Base-by-base conservation (phyloP, 1,139 yeast genomes). In the Diutina ranongensis region DNA sequence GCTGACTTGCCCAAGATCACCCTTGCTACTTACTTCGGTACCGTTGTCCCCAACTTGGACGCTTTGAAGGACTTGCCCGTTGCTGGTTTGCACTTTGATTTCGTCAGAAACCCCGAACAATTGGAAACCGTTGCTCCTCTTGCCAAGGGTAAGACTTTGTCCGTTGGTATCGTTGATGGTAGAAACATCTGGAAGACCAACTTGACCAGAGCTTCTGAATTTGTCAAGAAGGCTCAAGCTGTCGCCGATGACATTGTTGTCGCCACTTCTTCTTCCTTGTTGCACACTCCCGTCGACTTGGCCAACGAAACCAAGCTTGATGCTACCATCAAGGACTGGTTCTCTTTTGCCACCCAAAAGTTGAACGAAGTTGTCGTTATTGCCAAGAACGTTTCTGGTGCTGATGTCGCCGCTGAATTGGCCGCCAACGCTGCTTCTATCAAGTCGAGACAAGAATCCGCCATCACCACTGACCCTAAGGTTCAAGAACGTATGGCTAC, bases 151-250 rank as follows among this genome's bases (percentile, higher is more conserved):
- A 95, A 92, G 76, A 71, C 76, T 54, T 76, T 92, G 63, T 89
- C 97, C 54, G 95, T 83, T 55, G 98, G 98, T 85, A 79, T 92
- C 59, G 92, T 92, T 60, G 94, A 87, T 61, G 98, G 98, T 74
- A 88, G 98, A 81, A 92, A 92, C 81, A 86, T 92, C 71, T 92
- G 98, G 98, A 92, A 92, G 80, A 83, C 94, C 67, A 85, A 92
- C 75, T 85, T 83, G 61, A 68, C 92, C 61, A 80, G 80, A 72
- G 95, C 98, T 55, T 72, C 88, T 61, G 83, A 71, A 55, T 65
- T 83, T 54, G 94, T 88, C 59, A 74, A 81, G 66, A 76, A 80
- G 68, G 97, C 96, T 57, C 75, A 84, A 61, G 80, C 71, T 57
- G 82, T 83, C 72, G 74, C 77, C 56, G 95, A 86, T 63, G 83